A percentile compares a stretch with the other conserved stretches of the same genome.
phyloP scores from a whole-genome alignment of 1,284 basidiomycete species.

The Cutaneotrichosporon sp. region DNA sequence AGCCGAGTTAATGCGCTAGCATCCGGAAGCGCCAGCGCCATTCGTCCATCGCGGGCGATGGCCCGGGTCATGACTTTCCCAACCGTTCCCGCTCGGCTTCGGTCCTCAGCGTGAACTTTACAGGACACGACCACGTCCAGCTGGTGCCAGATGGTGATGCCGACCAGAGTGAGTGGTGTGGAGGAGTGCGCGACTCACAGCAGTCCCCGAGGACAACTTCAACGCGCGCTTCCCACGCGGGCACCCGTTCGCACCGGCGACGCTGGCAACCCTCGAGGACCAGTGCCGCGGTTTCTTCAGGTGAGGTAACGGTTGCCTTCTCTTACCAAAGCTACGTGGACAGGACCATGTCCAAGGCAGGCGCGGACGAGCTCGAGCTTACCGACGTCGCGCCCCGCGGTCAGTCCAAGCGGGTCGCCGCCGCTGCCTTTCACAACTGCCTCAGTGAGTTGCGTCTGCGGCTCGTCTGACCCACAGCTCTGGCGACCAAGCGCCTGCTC shows the following conservation, averaged over 20 bases:
- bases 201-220: conserved; percentile 5
- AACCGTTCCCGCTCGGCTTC: conserved; percentile 14
- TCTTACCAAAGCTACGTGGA: conserved; percentile 33
- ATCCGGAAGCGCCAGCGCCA: conserved; percentile 12
- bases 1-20: conserved; percentile 1
- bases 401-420: conserved; percentile 32
- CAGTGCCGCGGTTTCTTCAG: conserved; percentile 45
- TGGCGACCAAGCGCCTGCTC: conserved; percentile 43
- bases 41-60: neutral
- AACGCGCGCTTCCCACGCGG: neutral
- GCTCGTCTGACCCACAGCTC: conserved; percentile 24
- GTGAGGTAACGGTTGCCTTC: conserved; percentile 16
- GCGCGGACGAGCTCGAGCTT: conserved; percentile 64
- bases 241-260: conserved; percentile 29
- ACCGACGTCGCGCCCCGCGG: conserved; percentile 53
- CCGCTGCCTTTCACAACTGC: conserved; percentile 45
- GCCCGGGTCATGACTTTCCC: neutral
- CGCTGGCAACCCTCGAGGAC: conserved; percentile 40
- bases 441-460: conserved; percentile 32
- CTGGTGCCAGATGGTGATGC: conserved; percentile 5
- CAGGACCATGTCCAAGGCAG: conserved; percentile 19
- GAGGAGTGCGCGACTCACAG: neutral
- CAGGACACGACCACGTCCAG: neutral
- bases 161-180: neutral
- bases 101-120: neutral